phyloP scores from a whole-genome alignment of 2,329 filamentous ascomycete species.

The Trichocomaceae sp. region DNA sequence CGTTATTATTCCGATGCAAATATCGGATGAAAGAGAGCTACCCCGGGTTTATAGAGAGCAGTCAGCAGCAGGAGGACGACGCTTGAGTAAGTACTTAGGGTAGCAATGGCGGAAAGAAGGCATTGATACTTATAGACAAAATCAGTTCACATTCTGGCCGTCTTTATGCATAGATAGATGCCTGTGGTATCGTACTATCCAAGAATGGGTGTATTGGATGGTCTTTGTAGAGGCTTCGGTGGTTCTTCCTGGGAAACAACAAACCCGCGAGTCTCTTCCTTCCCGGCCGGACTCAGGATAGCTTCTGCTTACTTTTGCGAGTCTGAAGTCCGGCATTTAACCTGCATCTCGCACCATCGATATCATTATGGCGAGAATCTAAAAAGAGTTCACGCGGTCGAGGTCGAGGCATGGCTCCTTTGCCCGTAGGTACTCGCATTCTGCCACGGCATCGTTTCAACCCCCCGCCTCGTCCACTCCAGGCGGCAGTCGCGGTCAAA shows the following conservation, averaged over 20 bases:
- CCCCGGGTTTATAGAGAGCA: too few species aligned
- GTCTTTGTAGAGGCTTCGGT: background rate
- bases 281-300: background rate
- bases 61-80: too few species aligned
- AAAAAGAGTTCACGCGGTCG: background rate
- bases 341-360: background rate
- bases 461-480: background rate
- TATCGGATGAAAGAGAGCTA: too few species aligned
- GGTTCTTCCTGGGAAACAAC: background rate
- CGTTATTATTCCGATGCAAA: too few species aligned
- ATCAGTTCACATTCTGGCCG: too few species aligned
- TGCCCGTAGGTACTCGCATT: background rate
- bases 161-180: too few species aligned
- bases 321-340: background rate
- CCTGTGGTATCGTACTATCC: too few species aligned
- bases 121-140: too few species aligned
- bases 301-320: background rate
- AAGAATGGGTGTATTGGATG: background rate
- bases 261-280: background rate
- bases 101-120: too few species aligned
- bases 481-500: slow-evolving; percentile 11
- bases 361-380: slow-evolving; percentile 12
- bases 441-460: background rate
- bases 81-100: too few species aligned
- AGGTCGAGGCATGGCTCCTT: slow-evolving; percentile 9